Conservation (phyloP, 495 filamentous ascomycete species). For the Aspergillus funiculosus region DNA sequence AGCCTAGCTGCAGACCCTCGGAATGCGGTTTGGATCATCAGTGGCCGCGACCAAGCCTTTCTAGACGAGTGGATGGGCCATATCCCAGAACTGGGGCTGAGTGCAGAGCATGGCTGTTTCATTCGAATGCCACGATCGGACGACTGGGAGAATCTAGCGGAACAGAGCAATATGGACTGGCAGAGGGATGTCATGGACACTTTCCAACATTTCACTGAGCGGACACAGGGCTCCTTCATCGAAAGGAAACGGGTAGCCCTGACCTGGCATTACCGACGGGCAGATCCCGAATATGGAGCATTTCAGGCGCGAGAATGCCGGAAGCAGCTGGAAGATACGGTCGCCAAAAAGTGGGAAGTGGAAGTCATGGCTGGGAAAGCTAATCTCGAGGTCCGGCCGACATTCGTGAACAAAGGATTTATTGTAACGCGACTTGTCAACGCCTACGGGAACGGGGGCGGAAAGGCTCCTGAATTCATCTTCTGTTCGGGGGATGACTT, state of each 20-base stretch:
- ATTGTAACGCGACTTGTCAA: conserved; percentile 74
- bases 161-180: conserved; percentile 82
- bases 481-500: conserved; percentile 91
- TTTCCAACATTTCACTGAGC: conserved; percentile 80
- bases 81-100: conserved; percentile 77
- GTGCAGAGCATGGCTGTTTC: conserved; percentile 94
- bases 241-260: conserved; percentile 87
- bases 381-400: conserved; percentile 93
- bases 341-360: conserved; percentile 73
- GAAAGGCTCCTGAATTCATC: conserved; percentile 64
- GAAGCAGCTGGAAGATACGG: conserved; percentile 64
- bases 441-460: conserved; percentile 50
- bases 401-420: conserved; percentile 92
- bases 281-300: conserved; percentile 74
- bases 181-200: conserved; percentile 70
- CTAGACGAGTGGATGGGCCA: conserved; percentile 81
- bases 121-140: conserved; percentile 66
- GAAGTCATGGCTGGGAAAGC: conserved; percentile 95
- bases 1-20: conserved; percentile 68
- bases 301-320: conserved; percentile 73
- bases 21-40: conserved; percentile 97
- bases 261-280: conserved; percentile 94
- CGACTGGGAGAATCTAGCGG: conserved; percentile 81
- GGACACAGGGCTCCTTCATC: conserved; percentile 82
- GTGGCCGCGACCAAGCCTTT: conserved; percentile 85